Base-by-base conservation (phyloP, 2,329 filamentous ascomycete genomes). In the Stromatinia cepivora region DNA sequence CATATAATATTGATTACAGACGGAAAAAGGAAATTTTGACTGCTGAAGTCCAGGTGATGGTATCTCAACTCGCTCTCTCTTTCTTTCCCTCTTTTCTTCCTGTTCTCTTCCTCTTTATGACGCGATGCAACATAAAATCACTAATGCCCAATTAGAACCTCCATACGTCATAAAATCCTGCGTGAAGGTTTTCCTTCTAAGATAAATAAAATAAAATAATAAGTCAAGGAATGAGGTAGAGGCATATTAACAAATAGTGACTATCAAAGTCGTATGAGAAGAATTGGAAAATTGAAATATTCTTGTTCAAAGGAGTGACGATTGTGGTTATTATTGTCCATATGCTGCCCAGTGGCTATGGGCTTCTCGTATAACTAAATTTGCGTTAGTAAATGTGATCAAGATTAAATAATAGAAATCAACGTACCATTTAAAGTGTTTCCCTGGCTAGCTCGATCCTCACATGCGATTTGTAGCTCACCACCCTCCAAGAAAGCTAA, bases 401-500 rank as follows among this genome's bases (percentile, higher is more conserved):
- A 34, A 34, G n/a, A 25, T 8, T 10, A 42, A 48, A 34, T 3
- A 62, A 34, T n/a, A 6, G 25, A 34, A 28, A n/a, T 36, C 20
- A 59, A 73, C 76, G 67, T 74, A 79, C 78, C 73, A 66, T 82
- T 79, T 66, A 90, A 77, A 46, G 88, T 81, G 67, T 82, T 82
- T 70, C 81, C 77, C 79, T 90, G 88, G 17, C 87, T 85, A 36
- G 82, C 79, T 67, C 87, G 83, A 77, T 88, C 87, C 78, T 87
- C 87, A 72, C 88, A 90, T 31, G 88, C 88, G 75, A 90, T 80
- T 76, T 90, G 88, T 69, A 90, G 79, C n/a, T 85, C 87, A 4
- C 87, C 86, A 54, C 87, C 87, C 64, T 87, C 86, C 25, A 88
- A 74, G 71, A 90, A 85, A 74, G 89, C 86, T 58, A 89, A 79